Evolutionary conservation across 1,284 basidiomycete species (phyloP).

Genomic region (Ustilago tritici): DNA sequence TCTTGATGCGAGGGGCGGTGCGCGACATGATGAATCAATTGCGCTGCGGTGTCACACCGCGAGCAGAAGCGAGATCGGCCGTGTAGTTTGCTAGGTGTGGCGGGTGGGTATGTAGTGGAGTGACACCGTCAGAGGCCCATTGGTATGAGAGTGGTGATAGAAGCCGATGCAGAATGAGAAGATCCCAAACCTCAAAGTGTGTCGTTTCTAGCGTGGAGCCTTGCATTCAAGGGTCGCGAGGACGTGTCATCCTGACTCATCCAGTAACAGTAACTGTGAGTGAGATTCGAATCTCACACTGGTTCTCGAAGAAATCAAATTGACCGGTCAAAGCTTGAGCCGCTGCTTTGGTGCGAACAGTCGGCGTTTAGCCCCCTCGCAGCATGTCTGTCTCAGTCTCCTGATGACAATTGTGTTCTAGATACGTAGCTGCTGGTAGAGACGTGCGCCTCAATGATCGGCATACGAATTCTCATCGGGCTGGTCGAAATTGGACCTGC

Average conservation of each 20-base stretch:
- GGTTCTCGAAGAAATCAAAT: too few relatives aligned
- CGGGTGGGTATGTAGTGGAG: slow-evolving; percentile 13
- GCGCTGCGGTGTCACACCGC: slow-evolving; percentile 14
- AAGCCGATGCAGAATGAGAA: background rate
- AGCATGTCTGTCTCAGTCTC: too few relatives aligned
- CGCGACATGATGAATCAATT: slow-evolving; percentile 51
- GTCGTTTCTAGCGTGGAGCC: slow-evolving; percentile 8
- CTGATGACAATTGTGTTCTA: too few relatives aligned
- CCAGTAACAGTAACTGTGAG: too few relatives aligned
- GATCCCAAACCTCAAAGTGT: slow-evolving; percentile 6
- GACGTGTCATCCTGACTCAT: slow-evolving; percentile 5
- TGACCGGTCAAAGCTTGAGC: background rate
- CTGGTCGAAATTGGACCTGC: too few relatives aligned
- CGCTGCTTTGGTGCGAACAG: background rate
- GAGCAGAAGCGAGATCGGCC: background rate
- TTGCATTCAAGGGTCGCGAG: background rate
- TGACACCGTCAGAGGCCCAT: slow-evolving; percentile 15
- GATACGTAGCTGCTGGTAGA: too few relatives aligned
- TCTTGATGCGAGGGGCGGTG: slow-evolving; percentile 80
- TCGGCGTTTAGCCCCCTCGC: background rate
- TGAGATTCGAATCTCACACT: too few relatives aligned
- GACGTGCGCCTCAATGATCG: too few relatives aligned
- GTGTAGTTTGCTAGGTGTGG: background rate
- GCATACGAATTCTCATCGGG: too few relatives aligned
- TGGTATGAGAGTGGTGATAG: slow-evolving; percentile 2